A percentile compares a stretch with the other conserved stretches of the same genome.
Conservation (phyloP, 805 yeast genomes). For the Candida dendrica region DNA sequence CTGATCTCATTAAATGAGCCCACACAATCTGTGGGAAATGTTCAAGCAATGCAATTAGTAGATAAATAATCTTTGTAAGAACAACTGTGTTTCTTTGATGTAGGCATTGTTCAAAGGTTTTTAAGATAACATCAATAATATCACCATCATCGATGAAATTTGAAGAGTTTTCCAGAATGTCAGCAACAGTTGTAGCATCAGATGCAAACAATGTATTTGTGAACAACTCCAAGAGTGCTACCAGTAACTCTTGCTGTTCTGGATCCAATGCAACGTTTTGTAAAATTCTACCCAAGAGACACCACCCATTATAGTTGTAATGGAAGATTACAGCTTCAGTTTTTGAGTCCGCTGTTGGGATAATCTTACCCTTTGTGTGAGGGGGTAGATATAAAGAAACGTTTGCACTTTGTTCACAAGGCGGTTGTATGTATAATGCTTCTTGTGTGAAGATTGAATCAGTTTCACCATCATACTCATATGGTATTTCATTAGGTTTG, state of each 20-base stretch:
- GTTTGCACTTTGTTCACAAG: slow-evolving; percentile 41
- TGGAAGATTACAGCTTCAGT: slow-evolving; percentile 53
- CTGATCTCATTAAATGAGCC: slow-evolving; percentile 67
- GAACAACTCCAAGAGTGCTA: slow-evolving; percentile 45
- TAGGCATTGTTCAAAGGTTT: slow-evolving; percentile 62
- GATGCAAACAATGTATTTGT: slow-evolving; percentile 37
- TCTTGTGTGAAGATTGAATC: slow-evolving; percentile 45
- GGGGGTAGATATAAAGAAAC: slow-evolving; percentile 38
- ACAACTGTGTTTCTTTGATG: slow-evolving; percentile 44
- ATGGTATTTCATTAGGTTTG: slow-evolving; percentile 31
- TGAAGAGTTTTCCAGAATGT: slow-evolving; percentile 25
- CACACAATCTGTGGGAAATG: slow-evolving; percentile 64
- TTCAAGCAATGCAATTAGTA: slow-evolving; percentile 41
- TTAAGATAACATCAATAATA: slow-evolving; percentile 52
- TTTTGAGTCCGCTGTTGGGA: slow-evolving; percentile 41
- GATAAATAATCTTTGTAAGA: slow-evolving; percentile 37
- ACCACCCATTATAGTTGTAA: slow-evolving; percentile 80
- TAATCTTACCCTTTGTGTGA: slow-evolving; percentile 65
- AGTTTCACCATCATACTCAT: slow-evolving; percentile 39
- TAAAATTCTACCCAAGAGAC: slow-evolving; percentile 69
- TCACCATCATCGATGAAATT: slow-evolving; percentile 50
- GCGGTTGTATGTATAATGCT: slow-evolving; percentile 45
- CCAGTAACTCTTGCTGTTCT: slow-evolving; percentile 32
- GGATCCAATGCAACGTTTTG: slow-evolving; percentile 42
- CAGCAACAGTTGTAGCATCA: slow-evolving; percentile 32